phyloP scores from a whole-genome alignment of 2,329 filamentous ascomycete genomes.

The Cylindrodendrum hubeiense region DNA sequence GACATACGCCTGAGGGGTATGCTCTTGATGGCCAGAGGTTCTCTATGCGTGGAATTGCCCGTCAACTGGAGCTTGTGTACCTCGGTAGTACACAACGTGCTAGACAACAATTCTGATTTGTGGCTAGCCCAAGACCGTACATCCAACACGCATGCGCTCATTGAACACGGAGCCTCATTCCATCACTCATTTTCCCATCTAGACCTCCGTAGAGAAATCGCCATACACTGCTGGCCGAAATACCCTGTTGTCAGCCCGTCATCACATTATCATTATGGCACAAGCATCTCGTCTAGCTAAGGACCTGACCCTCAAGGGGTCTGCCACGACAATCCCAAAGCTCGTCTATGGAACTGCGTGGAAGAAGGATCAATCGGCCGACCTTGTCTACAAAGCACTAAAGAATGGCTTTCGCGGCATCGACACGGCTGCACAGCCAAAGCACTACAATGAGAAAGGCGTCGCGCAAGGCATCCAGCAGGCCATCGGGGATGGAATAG shows the following conservation, averaged over 20 bases:
- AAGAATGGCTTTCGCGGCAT: constrained; percentile 77
- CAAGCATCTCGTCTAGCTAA: constrained; percentile 49
- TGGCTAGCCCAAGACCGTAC: too few relatives aligned
- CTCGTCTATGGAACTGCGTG: constrained; percentile 87
- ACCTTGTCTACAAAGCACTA: constrained; percentile 77
- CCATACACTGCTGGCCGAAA: too few relatives aligned
- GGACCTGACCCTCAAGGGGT: constrained; percentile 49
- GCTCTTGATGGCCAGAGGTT: too few relatives aligned
- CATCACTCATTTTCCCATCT: background rate
- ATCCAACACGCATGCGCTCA: too few relatives aligned
- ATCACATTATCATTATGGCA: constrained; percentile 28
- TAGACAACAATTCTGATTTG: too few relatives aligned
- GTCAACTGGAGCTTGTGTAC: background rate
- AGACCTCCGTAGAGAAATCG: background rate
- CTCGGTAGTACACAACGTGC: background rate
- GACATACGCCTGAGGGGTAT: too few relatives aligned
- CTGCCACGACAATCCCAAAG: constrained; percentile 58
- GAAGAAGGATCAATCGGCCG: constrained; percentile 78
- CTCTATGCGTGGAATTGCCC: too few relatives aligned
- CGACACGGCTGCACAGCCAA: constrained; percentile 84
- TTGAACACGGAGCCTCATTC: background rate
- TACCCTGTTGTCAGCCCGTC: too few relatives aligned
- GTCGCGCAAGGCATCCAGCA: constrained; percentile 76
- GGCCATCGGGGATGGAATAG: constrained; percentile 69
- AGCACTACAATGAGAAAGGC: constrained; percentile 80